Conservation (phyloP, 225 moss, liverwort and hornwort species). For the Antitrichia curtipendula region DNA sequence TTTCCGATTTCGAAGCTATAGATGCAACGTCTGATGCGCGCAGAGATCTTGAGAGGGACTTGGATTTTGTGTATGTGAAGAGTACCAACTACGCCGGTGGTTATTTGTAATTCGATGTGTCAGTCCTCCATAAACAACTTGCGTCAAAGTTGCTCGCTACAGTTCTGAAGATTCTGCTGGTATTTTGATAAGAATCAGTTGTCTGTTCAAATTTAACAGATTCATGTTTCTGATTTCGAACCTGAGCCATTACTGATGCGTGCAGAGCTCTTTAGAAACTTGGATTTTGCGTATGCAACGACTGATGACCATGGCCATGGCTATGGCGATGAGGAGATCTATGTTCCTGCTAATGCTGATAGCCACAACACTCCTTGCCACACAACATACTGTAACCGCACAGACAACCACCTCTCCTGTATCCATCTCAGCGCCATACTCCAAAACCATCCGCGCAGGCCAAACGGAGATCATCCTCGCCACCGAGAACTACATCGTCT, state of each 20-base stretch:
- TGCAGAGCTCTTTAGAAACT: not conserved
- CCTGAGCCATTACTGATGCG: not conserved
- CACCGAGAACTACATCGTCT: slow-evolving; percentile 1
- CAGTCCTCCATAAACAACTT: not conserved
- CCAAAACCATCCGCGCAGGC: not conserved
- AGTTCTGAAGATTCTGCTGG: not conserved
- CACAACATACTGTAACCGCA: not conserved
- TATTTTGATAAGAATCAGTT: not conserved
- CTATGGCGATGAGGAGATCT: not conserved
- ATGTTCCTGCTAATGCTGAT: not conserved
- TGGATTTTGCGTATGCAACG: not conserved
- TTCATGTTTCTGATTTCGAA: not conserved
- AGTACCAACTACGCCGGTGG: not conserved
- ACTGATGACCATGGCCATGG: not conserved
- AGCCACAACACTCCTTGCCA: not conserved
- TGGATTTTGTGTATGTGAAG: not conserved
- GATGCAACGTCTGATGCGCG: not conserved
- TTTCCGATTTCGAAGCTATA: not conserved
- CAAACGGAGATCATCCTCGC: not conserved
- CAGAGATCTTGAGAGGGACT: not conserved
- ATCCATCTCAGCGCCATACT: not conserved
- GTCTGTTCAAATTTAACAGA: not conserved
- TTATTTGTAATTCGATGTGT: not conserved
- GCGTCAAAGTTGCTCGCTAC: not conserved
- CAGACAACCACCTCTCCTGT: not conserved